Conservation (phyloP, 176 grass and related monocot genomes). For the Cymbopogon citratus region DNA sequence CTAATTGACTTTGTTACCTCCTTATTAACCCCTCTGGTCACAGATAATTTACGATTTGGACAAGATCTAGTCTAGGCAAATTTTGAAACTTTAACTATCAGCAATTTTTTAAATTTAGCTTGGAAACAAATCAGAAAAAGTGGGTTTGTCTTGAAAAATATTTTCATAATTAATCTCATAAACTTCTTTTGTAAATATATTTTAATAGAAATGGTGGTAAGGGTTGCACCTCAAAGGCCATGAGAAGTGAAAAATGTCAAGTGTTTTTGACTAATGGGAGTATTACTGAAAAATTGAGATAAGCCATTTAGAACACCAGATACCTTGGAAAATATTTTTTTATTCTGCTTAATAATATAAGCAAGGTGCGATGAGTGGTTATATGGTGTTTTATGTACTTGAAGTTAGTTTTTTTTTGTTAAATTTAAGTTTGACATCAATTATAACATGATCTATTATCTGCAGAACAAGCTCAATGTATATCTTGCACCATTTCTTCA, state of each 20-base stretch:
- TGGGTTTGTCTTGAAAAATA: neutral
- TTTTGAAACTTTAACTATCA: neutral
- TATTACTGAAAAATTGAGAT: neutral
- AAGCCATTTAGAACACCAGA: neutral
- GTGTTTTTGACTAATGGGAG: neutral
- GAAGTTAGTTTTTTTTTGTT: neutral
- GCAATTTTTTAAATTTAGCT: neutral
- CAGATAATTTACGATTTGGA: neutral
- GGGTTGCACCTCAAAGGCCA: neutral
- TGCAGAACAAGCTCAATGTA: constrained; percentile 53
- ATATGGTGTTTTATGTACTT: neutral
- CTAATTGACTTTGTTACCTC: neutral
- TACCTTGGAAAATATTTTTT: neutral
- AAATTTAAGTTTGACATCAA: neutral
- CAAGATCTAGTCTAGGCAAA: neutral
- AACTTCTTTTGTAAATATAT: neutral
- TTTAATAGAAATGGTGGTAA: neutral
- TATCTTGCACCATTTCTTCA: constrained; percentile 69
- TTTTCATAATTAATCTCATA: neutral
- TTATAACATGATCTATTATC: constrained; percentile 2
- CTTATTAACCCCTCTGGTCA: neutral
- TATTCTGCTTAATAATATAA: neutral
- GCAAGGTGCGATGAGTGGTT: neutral
- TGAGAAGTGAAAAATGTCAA: neutral
- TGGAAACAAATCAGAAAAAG: neutral